These are phyloP conservation scores for Artemisia annua DNA, from an alignment of 129 eudicot species.

Conservation along the genomic window DNA sequence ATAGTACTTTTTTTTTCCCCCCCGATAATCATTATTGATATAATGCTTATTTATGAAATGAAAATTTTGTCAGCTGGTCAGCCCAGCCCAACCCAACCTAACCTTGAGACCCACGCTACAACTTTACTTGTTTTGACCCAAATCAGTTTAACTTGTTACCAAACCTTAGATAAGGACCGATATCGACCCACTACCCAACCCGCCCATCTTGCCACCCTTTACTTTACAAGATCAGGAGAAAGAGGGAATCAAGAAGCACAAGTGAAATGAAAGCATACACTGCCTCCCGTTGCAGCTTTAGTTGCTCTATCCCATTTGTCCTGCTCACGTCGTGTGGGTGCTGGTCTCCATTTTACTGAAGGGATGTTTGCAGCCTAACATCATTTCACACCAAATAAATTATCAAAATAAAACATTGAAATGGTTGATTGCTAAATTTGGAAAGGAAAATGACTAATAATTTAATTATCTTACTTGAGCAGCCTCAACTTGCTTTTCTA, in stretches of 20 bases:
- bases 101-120: not conserved
- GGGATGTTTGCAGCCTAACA: constrained; percentile 37
- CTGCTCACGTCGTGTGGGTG: constrained; percentile 89
- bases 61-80: not conserved
- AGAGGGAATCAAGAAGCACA: constrained; percentile 4
- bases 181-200: no score
- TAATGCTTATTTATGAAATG: not conserved
- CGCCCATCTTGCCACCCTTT: no score
- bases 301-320: constrained; percentile 95
- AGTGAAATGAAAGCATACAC: constrained; percentile 48
- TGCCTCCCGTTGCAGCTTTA: constrained; percentile 96
- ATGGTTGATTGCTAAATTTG: not conserved
- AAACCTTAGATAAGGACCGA: no score
- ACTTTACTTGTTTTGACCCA: not conserved
- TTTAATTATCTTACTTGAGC: constrained; percentile 47
- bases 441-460: not conserved
- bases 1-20: not conserved
- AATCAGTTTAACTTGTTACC: not conserved
- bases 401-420: not conserved
- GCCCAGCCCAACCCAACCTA: not conserved
- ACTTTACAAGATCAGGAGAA: not conserved
- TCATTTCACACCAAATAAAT: constrained; percentile 16
- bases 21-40: not conserved
- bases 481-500: constrained; percentile 49
- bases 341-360: constrained; percentile 79